Evolutionary conservation across 2,329 filamentous ascomycete genomes (phyloP), one percentile per base, ranked within the genome.

Genomic region (Penicillium sumatraense): DNA sequence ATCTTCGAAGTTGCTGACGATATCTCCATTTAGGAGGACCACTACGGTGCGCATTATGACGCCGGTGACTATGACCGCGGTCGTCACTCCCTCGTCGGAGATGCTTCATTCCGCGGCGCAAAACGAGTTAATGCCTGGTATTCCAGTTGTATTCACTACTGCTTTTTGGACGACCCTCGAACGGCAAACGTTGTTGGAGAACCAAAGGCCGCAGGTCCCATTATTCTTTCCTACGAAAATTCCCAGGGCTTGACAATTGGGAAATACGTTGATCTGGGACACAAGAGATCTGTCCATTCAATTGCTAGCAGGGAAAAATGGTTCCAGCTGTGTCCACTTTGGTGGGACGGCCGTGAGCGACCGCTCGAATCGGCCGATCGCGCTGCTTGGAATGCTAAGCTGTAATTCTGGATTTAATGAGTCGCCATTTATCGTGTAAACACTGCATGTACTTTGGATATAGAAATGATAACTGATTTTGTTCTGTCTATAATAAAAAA

Each of bases 151-250:
- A 84, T 85, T 61, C 83, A 86, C 63, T 86, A 84, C 68, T 79
- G 81, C 64, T 85, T 85, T 71, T 73, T 86, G 6, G 83, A 85
- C 58, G 83, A 85, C 55, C 80, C 81, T 21, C 79, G 83, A 5
- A 85, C 83, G 0, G 76, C 70, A 59, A 78, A 77, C 52, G 75
- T 83, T 5, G 82, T 85, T 1, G 78, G 76, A 3, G 90, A 93
- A 76, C 89, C 90, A 29, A 88, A 89, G 69, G 85, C 83, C 55
- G 89, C 86, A 4, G 89, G 89, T 65, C 82, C 79, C 24, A 88
- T 85, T 0, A 86, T 92, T 13, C 78, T 92, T 54, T 85, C 86
- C 58, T 92, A 92, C 71, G 89, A 93, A 64, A 83, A 90, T 51
- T 84, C 87, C 48, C 87, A 90, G 64, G 89, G 89, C 1, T 87